Base-by-base conservation (phyloP, 331 rosid species). In the Acacia pycnantha region DNA sequence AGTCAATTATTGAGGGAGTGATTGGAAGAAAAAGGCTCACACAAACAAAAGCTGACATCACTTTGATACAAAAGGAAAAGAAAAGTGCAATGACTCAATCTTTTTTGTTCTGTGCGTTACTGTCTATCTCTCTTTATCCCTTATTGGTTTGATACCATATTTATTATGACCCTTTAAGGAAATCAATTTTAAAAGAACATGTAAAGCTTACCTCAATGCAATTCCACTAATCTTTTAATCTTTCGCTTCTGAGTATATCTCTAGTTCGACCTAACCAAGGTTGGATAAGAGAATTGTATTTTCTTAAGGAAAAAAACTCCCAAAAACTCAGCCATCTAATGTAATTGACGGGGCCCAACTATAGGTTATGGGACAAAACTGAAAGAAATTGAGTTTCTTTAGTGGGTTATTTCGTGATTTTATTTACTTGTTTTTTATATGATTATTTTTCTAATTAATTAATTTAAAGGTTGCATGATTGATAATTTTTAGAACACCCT, bases 21-120 rank as follows among this genome's bases (percentile, higher is more conserved):
- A 79, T 84, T 56, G 70, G 37, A 50, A n/a, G 48, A 74, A 73
- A 79, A 79, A 73, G 71, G 31, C 5, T 72, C 54, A 21, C 26
- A 54, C 27, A 56, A 33, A 47, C 40, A 75, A 59, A 79, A 79
- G 81, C 51, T 51, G 77, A 79, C 74, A 33, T 21, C 59, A 47
- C 56, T 74, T 66, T 66, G 10, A 40, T 47, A 11, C 19, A 6
- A 72, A 37, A 37, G 58, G 13, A 4, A 84, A 84, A 69, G 19
- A 58, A 67, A 74, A 53, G 74, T 58, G 68, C 61, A 22, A 47
- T 18, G 31, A 54, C 72, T 62, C 66, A 79, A 79, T 50, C 66
- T 83, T 73, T 59, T 78, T 66, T 58, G 80, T 54, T 83, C 54
- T 29, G 43, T 27, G 76, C 29, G 11, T 53, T 44, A 29, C 69